A percentile compares a stretch with the other conserved stretches of the same genome.
phyloP scores from a whole-genome alignment of 768 basidiomycete species.

The Termitomyces sp. region DNA sequence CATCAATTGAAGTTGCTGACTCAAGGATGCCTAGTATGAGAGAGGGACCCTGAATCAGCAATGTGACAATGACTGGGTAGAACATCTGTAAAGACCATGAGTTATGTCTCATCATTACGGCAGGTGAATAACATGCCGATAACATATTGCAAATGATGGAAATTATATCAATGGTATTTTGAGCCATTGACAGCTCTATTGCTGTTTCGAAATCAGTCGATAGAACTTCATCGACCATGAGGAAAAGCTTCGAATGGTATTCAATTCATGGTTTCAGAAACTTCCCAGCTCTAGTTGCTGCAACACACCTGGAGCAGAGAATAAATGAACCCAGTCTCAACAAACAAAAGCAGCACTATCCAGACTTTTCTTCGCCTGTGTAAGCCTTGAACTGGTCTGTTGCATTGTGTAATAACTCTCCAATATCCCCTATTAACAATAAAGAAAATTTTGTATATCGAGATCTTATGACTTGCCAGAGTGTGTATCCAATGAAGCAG shows the following conservation, averaged over 20 bases:
- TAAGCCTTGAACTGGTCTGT: not conserved
- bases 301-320: not conserved
- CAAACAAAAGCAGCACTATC: not conserved
- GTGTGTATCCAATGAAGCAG: not conserved
- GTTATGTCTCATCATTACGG: not conserved
- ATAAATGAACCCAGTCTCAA: not conserved
- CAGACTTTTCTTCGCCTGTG: not conserved
- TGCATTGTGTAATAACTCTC: not conserved
- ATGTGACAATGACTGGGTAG: not conserved
- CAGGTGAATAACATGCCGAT: not conserved
- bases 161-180: not conserved
- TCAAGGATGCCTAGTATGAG: not conserved
- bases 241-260: too few species aligned
- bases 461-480: not conserved
- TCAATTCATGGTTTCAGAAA: too few species aligned
- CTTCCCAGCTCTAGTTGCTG: too few species aligned
- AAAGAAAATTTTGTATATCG: not conserved
- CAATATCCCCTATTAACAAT: not conserved
- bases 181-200: not conserved
- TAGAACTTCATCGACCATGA: too few species aligned
- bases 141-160: not conserved
- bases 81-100: not conserved
- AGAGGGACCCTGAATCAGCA: not conserved
- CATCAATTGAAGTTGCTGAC: not conserved
- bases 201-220: not conserved